A percentile compares a stretch with the other conserved stretches of the same genome.
These are phyloP conservation scores for Phialocephala subalpina DNA, from an alignment of 2,329 filamentous ascomycete species.

Conservation along the genomic window DNA sequence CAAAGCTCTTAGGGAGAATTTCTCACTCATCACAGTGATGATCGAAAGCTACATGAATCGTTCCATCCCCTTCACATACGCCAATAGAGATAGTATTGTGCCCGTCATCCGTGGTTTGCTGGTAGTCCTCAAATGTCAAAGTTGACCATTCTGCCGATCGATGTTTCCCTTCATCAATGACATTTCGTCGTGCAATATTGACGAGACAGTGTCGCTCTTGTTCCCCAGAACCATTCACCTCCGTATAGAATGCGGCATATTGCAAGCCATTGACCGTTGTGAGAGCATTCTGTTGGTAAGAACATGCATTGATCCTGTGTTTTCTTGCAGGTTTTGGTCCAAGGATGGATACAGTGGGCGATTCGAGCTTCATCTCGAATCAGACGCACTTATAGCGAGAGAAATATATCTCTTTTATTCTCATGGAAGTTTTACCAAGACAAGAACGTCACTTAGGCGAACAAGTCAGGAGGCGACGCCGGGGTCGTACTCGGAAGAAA, in stretches of 20 bases:
- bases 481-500: neutral
- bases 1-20: neutral
- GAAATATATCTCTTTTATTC: neutral
- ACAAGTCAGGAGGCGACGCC: neutral
- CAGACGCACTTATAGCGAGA: neutral
- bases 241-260: slow-evolving; percentile 37
- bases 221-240: neutral
- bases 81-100: slow-evolving; percentile 39
- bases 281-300: slow-evolving; percentile 38
- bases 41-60: slow-evolving; percentile 39
- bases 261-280: slow-evolving; percentile 35
- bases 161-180: neutral
- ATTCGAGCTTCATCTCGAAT: slow-evolving; percentile 19
- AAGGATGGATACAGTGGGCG: slow-evolving; percentile 30
- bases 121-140: slow-evolving; percentile 36
- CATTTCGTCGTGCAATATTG: slow-evolving; percentile 29
- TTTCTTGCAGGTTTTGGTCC: slow-evolving; percentile 31
- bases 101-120: slow-evolving; percentile 37
- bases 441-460: neutral
- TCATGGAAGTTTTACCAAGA: neutral
- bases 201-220: slow-evolving; percentile 24
- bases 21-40: slow-evolving; percentile 38
- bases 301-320: slow-evolving; percentile 38
- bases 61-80: slow-evolving; percentile 37
- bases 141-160: slow-evolving; percentile 27